Conservation (phyloP, 495 filamentous ascomycete species). For the Aspergillus bertholletiae region DNA sequence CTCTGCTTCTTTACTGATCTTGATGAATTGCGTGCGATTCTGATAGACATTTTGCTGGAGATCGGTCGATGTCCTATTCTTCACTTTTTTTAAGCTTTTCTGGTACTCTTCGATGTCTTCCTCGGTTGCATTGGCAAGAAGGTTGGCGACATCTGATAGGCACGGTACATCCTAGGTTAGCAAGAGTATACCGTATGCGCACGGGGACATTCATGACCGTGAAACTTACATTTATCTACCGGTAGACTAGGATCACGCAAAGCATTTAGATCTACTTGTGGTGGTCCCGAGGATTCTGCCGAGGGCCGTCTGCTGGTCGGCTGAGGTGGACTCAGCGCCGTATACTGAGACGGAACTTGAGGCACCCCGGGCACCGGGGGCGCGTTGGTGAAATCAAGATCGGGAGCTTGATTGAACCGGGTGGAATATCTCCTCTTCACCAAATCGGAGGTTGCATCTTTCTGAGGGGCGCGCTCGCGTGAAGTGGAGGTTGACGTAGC, state of each 20-base stretch:
- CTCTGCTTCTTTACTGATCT: slow-evolving; percentile 97
- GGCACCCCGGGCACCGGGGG: slow-evolving; percentile 64
- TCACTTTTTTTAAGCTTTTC: slow-evolving; percentile 67
- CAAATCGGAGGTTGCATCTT: slow-evolving; percentile 74
- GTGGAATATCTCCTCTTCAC: slow-evolving; percentile 94
- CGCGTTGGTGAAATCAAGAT: slow-evolving; percentile 55
- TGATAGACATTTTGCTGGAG: slow-evolving; percentile 96
- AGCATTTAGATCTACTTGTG: slow-evolving; percentile 63
- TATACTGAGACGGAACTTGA: slow-evolving; percentile 49
- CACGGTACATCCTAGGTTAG: background rate
- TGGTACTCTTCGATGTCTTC: slow-evolving; percentile 88
- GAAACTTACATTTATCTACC: slow-evolving; percentile 53
- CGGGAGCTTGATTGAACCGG: slow-evolving; percentile 74
- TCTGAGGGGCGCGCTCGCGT: slow-evolving; percentile 30
- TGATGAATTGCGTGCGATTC: slow-evolving; percentile 97
- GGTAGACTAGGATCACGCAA: slow-evolving; percentile 77
- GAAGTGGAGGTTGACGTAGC: slow-evolving; percentile 21
- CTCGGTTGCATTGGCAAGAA: slow-evolving; percentile 90
- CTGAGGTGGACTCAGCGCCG: slow-evolving; percentile 41
- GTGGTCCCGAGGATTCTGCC: slow-evolving; percentile 36
- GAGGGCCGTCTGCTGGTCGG: slow-evolving; percentile 46
- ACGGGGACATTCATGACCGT: background rate
- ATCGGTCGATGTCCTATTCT: slow-evolving; percentile 79
- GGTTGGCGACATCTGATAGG: slow-evolving; percentile 64
- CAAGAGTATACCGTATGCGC: background rate